Base-by-base conservation (phyloP, 2,329 filamentous ascomycete genomes). In the Calonectria pseudoreteaudii region DNA sequence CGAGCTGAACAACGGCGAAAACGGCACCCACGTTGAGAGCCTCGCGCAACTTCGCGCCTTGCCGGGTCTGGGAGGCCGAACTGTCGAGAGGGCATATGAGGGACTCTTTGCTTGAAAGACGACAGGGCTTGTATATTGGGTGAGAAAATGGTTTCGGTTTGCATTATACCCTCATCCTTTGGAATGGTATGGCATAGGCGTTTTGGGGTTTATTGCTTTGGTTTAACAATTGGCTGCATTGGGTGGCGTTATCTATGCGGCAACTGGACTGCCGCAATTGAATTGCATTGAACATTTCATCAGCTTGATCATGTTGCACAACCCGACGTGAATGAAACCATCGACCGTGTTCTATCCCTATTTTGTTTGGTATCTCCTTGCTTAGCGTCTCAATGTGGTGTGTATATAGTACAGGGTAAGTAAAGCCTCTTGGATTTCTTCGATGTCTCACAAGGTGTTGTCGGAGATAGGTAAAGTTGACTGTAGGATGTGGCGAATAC, bases 11-110 rank as follows among this genome's bases (percentile, higher is more conserved):
- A 78, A 75, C n/a, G 82, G 81, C 11, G 84, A 87, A 38, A 86
- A 86, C 7, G 84, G 83, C 5, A 84, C 84, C 0, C 80, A 80
- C 28, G 87, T 92, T 44, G 85, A 84, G 76, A 88, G 83, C 23
- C 78, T 93, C 74, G 84, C 85, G 47, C 87, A 92, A 81, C 81
- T 93, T 78, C 85, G 87, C 69, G 83, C 85, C 10, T 83, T 92
- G 16, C 91, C 90, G 2, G 91, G 91, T 8, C 87, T 93, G 83
- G 90, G 90, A 1, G 88, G 87, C 16, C 86, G 87, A 58, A 88
- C 88, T 2, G 87, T 92, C 2, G 90, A 92, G 80, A 86, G 88
- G 76, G 91, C 91, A 2, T 90, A 88, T 74, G 87, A 88, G 36
- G 89, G 89, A 3, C 79, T 91, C 62, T 70, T 77, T 49, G 78